Conservation (phyloP, 2,329 filamentous ascomycete species). For the Calonectria ilicicola region DNA sequence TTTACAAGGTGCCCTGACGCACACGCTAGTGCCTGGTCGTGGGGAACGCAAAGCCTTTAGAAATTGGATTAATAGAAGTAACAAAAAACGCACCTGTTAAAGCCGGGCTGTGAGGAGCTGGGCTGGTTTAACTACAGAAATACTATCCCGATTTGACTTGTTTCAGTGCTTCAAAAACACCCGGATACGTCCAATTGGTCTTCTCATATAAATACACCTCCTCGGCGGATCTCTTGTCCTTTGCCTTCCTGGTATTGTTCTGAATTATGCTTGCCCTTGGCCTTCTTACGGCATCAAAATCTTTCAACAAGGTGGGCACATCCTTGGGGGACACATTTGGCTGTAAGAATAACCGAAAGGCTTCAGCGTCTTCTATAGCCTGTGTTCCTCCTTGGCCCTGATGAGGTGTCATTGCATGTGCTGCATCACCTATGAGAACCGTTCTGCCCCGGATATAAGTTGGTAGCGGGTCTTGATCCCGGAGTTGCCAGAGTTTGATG, state of each 20-base stretch:
- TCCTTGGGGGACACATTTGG: not conserved
- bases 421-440: not conserved
- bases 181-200: not conserved
- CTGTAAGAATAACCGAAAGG: not conserved
- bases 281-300: not conserved
- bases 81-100: too few species aligned
- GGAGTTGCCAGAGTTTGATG: not conserved
- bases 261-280: not conserved
- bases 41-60: too few species aligned
- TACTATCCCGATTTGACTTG: too few species aligned
- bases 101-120: too few species aligned
- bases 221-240: not conserved
- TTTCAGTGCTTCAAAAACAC: not conserved
- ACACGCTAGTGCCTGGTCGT: too few species aligned
- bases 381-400: not conserved
- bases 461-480: not conserved
- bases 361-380: not conserved
- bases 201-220: not conserved
- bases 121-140: too few species aligned
- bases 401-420: not conserved
- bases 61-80: too few species aligned
- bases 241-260: not conserved
- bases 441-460: not conserved
- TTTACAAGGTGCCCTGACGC: too few species aligned
- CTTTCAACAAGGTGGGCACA: not conserved